Evolutionary conservation across 2,329 filamentous ascomycete species (phyloP), one percentile per base, ranked within the genome.

Genomic region (Huntiella decipiens): DNA sequence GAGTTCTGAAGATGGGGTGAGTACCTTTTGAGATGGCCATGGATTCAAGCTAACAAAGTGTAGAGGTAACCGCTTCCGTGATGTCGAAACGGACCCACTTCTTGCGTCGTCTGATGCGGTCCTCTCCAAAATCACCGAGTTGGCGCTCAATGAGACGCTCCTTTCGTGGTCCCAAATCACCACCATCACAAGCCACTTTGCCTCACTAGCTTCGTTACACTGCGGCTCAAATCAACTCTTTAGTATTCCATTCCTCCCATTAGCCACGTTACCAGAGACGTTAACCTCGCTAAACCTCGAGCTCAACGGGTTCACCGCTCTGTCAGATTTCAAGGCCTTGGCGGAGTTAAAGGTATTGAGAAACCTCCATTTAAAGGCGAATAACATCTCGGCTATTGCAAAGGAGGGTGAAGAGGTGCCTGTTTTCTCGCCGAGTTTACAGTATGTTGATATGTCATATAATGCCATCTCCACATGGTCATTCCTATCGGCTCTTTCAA

Each of bases 291-390:
- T 91, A 3, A 76, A 74, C 44, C 66, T 92, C 8, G 81, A 87
- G 53, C 78, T 74, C 58, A 91, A 91, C 57, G 62, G 70, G 22
- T 79, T 91, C 55, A 65, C 63, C 1, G 63, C 66, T 5, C 58
- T 87, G 15, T 62, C 67, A 1, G 71, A 77, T 42, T 53, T 87
- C 3, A 57, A 63, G 2, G 62, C 68, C 19, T 65, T 88, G 4
- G 55, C 66, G 2, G 52, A 57, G 16, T 60, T 82, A 17, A 56
- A 58, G 1, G 61, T 64, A 31, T 66, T 82, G 10, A 69, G 70
- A 42, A 73, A 68, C 45, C 62, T 78, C 0, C 72, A 86, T 44
- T 68, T 96, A 44, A 88, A 93, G 54, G 76, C 78, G 43, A 93
- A 92, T 62, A 68, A 66, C 43, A 82, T 94, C 51, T 62, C 63